Conservation (phyloP, 768 basidiomycete species). For the Hygrophoropsis aurantiaca region DNA sequence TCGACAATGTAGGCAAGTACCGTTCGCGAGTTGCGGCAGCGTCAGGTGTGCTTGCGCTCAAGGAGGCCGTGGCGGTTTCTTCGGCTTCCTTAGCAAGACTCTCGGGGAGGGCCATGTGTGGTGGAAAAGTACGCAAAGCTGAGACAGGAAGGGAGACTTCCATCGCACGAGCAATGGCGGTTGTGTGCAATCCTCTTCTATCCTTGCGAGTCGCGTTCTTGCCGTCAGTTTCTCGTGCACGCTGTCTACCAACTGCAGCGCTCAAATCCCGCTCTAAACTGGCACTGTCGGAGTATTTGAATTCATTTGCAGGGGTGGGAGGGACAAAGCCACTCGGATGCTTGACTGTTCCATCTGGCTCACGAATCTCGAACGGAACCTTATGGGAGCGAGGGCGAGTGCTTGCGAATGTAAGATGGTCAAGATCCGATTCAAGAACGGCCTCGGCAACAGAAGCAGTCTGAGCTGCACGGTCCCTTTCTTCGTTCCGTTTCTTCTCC, state of each 20-base stretch:
- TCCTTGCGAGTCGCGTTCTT: constrained; percentile 3
- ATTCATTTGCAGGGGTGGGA: constrained; percentile 40
- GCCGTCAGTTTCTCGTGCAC: constrained; percentile 9
- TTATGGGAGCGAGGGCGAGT: constrained; percentile 30
- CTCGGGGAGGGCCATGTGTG: neutral
- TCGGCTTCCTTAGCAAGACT: constrained; percentile 5
- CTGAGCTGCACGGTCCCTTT: constrained; percentile 20
- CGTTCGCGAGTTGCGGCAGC: constrained; percentile 16
- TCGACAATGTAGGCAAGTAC: constrained; percentile 28
- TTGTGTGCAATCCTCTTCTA: constrained; percentile 23
- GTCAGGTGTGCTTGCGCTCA: neutral
- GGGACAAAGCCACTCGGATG: constrained; percentile 46
- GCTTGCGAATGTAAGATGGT: constrained; percentile 19
- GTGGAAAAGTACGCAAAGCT: neutral
- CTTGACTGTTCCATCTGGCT: constrained; percentile 36
- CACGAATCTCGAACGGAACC: constrained; percentile 41
- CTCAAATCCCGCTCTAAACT: constrained; percentile 18
- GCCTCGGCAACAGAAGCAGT: constrained; percentile 30
- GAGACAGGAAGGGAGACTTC: constrained; percentile 1
- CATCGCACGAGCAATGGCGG: neutral
- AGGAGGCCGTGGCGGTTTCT: neutral
- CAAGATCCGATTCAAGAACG: constrained; percentile 30
- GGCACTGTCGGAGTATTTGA: constrained; percentile 18
- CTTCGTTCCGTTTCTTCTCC: constrained; percentile 20
- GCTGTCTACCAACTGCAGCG: constrained; percentile 9